phyloP scores from a whole-genome alignment of 1,139 yeast genomes.

The Magnusiomyces ingens region DNA sequence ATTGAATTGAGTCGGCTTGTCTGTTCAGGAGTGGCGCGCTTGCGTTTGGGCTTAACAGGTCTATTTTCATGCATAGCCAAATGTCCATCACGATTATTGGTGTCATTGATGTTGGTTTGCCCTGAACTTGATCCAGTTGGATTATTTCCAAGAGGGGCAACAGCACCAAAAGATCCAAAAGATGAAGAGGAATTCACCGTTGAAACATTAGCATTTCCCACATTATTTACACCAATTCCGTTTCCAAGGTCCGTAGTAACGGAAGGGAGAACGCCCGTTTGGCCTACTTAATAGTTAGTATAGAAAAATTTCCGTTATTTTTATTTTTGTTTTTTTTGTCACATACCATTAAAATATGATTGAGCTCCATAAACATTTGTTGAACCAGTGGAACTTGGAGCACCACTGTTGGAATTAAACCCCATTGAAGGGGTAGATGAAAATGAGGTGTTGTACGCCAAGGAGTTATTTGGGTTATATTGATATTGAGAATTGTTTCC shows the following conservation, averaged over 20 bases:
- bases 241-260: neutral
- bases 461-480: neutral
- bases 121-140: neutral
- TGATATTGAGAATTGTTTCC: neutral
- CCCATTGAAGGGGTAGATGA: constrained; percentile 6
- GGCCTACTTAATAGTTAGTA: too few species aligned
- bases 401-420: neutral
- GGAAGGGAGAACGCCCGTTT: too few species aligned
- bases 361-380: too few species aligned
- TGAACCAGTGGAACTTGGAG: too few species aligned
- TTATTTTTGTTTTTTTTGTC: too few species aligned
- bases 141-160: neutral
- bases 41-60: constrained; percentile 31
- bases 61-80: constrained; percentile 8
- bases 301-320: too few species aligned
- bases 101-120: neutral
- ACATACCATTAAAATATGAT: too few species aligned
- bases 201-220: neutral
- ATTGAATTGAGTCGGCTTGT: constrained; percentile 32
- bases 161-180: neutral
- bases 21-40: constrained; percentile 34
- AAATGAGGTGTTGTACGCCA: neutral
- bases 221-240: neutral
- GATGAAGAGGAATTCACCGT: neutral
- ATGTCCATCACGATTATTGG: too few species aligned